Conservation (phyloP, 805 yeast genomes). For the Candida xiaguanensis region DNA sequence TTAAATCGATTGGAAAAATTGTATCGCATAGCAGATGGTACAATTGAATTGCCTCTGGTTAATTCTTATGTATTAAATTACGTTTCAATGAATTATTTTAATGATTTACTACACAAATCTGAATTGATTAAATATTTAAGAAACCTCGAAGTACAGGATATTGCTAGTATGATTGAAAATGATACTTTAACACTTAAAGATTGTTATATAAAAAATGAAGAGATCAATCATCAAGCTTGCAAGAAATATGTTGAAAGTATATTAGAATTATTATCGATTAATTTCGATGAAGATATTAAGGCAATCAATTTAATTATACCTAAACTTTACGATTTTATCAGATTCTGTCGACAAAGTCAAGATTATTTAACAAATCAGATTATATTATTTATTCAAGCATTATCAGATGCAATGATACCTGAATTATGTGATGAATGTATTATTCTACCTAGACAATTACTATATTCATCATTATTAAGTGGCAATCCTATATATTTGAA, state of each 20-base stretch:
- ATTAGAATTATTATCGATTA: background rate
- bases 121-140: slow-evolving; percentile 1
- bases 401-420: background rate
- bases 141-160: background rate
- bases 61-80: slow-evolving; percentile 10
- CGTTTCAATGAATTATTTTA: background rate
- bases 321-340: slow-evolving; percentile 1
- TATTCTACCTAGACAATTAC: slow-evolving; percentile 37
- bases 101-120: background rate
- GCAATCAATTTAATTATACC: slow-evolving; percentile 5
- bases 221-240: background rate
- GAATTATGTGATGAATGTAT: slow-evolving; percentile 12
- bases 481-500: slow-evolving; percentile 45
- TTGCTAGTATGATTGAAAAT: slow-evolving; percentile 1
- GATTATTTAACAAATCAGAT: slow-evolving; percentile 6
- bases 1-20: slow-evolving; percentile 12
- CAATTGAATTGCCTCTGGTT: slow-evolving; percentile 16
- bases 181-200: background rate
- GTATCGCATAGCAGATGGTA: slow-evolving; percentile 10
- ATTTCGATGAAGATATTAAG: background rate
- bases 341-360: background rate
- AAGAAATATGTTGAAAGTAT: slow-evolving; percentile 1
- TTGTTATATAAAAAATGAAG: background rate
- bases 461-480: slow-evolving; percentile 36
- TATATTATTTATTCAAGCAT: background rate